These are phyloP conservation scores for Zopfia rhizophila DNA, from an alignment of 2,329 filamentous ascomycete species.

Conservation along the genomic window DNA sequence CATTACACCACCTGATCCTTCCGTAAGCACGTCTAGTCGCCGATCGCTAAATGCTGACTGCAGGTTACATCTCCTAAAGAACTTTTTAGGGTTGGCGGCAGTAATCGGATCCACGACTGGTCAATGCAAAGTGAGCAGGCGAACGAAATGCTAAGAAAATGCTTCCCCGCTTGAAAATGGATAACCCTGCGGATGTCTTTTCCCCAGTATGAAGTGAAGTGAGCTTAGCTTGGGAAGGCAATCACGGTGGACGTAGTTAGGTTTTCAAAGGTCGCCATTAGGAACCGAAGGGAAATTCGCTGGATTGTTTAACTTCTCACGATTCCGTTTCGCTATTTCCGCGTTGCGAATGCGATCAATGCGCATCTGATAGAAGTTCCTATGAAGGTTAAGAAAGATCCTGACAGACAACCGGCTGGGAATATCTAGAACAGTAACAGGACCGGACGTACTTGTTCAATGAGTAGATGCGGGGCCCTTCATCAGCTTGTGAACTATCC, in stretches of 20 bases:
- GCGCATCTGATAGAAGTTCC: conserved; percentile 87
- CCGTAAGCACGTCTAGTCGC: conserved; percentile 26
- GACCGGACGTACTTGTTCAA: conserved; percentile 74
- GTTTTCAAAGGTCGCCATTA: conserved; percentile 58
- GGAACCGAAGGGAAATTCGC: conserved; percentile 88
- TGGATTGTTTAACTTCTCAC: conserved; percentile 81
- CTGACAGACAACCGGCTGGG: not conserved
- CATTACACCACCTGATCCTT: conserved; percentile 28
- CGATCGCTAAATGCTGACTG: conserved; percentile 48
- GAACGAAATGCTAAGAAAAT: conserved; percentile 24
- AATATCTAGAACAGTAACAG: conserved; percentile 2
- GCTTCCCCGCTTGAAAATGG: conserved; percentile 23
- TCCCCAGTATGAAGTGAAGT: not conserved
- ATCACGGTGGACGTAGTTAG: not conserved
- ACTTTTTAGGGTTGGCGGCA: conserved; percentile 30
- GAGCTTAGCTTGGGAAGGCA: not conserved
- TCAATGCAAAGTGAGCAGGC: conserved; percentile 19
- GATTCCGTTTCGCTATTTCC: conserved; percentile 83
- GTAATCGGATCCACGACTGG: conserved; percentile 29
- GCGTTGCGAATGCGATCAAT: conserved; percentile 79
- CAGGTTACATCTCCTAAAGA: conserved; percentile 30
- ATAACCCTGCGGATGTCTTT: conserved; percentile 4
- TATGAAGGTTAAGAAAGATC: conserved; percentile 47
- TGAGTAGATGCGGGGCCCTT: conserved; percentile 82
- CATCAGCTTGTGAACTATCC: conserved; percentile 61